A percentile compares a stretch with the other conserved stretches of the same genome.
Evolutionary conservation across 2,329 filamentous ascomycete genomes (phyloP).

Genomic region (Blumeriella jaapii): DNA sequence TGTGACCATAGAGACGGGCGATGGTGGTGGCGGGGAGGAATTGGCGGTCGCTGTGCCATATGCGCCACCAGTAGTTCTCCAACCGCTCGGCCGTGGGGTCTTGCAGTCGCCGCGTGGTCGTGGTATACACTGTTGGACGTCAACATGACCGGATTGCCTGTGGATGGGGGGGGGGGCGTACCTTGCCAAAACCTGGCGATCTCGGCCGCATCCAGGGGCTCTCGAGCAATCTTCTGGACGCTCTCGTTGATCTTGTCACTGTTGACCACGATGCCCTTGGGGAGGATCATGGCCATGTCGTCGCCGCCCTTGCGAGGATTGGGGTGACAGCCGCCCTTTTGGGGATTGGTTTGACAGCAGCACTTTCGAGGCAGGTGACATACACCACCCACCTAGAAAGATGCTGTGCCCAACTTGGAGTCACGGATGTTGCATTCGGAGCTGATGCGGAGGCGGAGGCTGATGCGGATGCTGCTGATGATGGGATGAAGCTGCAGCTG

Average conservation of each 20-base stretch:
- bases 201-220: slow-evolving; percentile 35
- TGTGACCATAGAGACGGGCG: slow-evolving; percentile 44
- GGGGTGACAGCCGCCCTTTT: not conserved
- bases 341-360: slow-evolving; percentile 24
- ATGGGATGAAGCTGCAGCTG: too few species aligned
- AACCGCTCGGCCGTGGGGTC: slow-evolving; percentile 52
- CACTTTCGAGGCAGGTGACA: slow-evolving; percentile 22
- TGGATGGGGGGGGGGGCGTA: slow-evolving; percentile 22
- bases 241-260: slow-evolving; percentile 39
- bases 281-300: slow-evolving; percentile 35
- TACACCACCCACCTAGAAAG: slow-evolving; percentile 25
- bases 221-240: slow-evolving; percentile 37
- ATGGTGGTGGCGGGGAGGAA: slow-evolving; percentile 41
- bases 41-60: slow-evolving; percentile 41
- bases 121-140: slow-evolving; percentile 42
- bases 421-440: slow-evolving; percentile 15
- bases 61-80: slow-evolving; percentile 57
- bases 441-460: too few species aligned
- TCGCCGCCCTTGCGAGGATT: slow-evolving; percentile 7
- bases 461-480: too few species aligned
- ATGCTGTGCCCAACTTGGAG: slow-evolving; percentile 19
- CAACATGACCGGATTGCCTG: slow-evolving; percentile 10
- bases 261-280: slow-evolving; percentile 47
- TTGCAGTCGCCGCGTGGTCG: slow-evolving; percentile 43
- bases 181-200: slow-evolving; percentile 47